Evolutionary conservation across 2,329 filamentous ascomycete species (phyloP), one percentile per base, ranked within the genome.

Genomic region (Alternaria novae-zelandiae): DNA sequence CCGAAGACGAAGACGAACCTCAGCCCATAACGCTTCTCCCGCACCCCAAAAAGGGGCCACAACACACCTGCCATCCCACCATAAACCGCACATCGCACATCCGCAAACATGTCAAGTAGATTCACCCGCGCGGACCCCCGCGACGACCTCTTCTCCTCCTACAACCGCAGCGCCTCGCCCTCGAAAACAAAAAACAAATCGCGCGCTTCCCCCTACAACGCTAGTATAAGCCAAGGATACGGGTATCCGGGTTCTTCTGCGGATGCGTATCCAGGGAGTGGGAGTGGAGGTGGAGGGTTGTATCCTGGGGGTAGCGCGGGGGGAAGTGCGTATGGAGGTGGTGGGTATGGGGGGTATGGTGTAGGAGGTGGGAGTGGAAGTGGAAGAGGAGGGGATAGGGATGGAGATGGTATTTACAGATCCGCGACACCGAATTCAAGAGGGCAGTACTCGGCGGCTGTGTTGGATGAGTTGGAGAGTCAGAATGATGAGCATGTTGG

Each of bases 401-500:
- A n/a, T 13, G 28, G 7, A 10, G 54, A 59, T 9, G 50, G 21
- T 0, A 28, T 36, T 0, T 84, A 79, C 60, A 63, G 83, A 17
- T 59, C 72, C 17, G 83, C 83, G 63, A 85, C 83, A 57, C 83
- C 83, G 62, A 83, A 84, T 72, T 77, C 77, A 11, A 93, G 91
- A 77, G 95, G 95, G 13, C 94, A 97, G 79, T 98, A 98, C 80
- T 95, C 91, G 77, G 91, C 96, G 74, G 92, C 94, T 20, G 93
- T 97, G 51, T 86, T 99, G 57, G 93, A 93, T 78, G 94, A 97
- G 82, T 86, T 99, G 64, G 96, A 99, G 84, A 95, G 92, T 75
- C 96, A 99, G 83, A 98, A 98, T 78, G 94, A 97, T 72, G 86
- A 89, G 62, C 91, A 97, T 74, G 90, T 97, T 11, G 91, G 93